Conservation (phyloP, 192 early-diverging fungal genomes). For the Umbelopsis vinacea region DNA sequence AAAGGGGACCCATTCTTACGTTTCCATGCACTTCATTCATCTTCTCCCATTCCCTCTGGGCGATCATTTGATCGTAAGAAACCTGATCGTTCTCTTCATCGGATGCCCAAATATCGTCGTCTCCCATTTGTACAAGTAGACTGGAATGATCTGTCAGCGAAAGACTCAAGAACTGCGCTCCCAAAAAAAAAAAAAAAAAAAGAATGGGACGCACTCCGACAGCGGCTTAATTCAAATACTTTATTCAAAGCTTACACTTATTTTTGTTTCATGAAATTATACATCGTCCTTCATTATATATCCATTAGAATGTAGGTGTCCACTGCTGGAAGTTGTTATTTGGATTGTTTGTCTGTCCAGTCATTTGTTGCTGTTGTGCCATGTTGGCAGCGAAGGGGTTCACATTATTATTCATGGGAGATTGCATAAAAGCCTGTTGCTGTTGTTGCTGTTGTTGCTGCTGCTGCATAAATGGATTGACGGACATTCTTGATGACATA, state of each 20-base stretch:
- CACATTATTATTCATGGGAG: background rate
- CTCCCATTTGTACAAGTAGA: conserved; percentile 18
- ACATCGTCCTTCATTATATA: no score
- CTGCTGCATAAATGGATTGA: background rate
- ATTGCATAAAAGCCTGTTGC: background rate
- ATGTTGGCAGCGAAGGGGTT: conserved; percentile 6
- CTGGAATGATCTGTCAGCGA: conserved; percentile 3
- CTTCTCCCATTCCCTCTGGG: conserved; percentile 63
- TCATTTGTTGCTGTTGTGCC: conserved; percentile 10
- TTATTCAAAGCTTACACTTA: no score
- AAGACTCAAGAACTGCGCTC: background rate
- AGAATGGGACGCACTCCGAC: no score
- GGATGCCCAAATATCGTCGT: conserved; percentile 59
- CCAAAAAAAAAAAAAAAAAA: background rate
- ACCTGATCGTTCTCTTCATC: conserved; percentile 46
- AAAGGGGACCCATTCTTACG: conserved; percentile 35
- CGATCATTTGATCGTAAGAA: conserved; percentile 58
- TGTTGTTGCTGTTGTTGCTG: conserved; percentile 1
- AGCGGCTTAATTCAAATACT: no score
- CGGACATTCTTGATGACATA: conserved; percentile 10
- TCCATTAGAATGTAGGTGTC: background rate
- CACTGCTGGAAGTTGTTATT: background rate
- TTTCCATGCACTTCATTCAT: conserved; percentile 67
- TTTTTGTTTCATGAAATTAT: no score
- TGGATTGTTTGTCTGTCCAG: background rate